phyloP scores from a whole-genome alignment of 2,329 filamentous ascomycete genomes.

The Arthrinium phaeospermum region DNA sequence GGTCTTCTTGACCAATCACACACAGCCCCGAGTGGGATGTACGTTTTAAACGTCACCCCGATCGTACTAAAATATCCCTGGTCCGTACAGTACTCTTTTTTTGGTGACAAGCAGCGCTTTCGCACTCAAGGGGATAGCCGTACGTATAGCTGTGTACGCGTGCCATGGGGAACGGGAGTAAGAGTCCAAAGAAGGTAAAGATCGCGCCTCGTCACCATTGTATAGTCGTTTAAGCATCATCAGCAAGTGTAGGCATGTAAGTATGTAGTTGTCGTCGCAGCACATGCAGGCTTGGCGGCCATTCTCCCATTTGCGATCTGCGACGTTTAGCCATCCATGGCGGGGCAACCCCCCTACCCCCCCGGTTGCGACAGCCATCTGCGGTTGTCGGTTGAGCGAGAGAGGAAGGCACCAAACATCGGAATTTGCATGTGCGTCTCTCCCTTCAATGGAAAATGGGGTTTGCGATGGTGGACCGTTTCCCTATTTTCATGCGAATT shows the following conservation, averaged over 20 bases:
- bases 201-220: neutral
- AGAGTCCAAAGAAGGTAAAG: neutral
- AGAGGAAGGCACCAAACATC: neutral
- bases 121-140: neutral
- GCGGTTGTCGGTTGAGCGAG: neutral
- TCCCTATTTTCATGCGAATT: neutral
- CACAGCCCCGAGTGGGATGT: too few species aligned
- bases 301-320: neutral
- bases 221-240: neutral
- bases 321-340: constrained; percentile 11
- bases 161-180: neutral
- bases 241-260: neutral
- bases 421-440: constrained; percentile 2
- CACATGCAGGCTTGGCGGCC: neutral
- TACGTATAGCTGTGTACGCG: neutral
- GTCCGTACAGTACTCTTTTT: constrained; percentile 24
- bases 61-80: constrained; percentile 11
- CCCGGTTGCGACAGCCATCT: constrained; percentile 3
- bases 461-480: neutral
- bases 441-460: neutral
- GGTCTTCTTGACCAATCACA: too few species aligned
- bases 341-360: neutral
- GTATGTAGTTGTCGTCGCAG: neutral
- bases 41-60: neutral
- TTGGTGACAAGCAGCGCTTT: constrained; percentile 29